Evolutionary conservation across 768 basidiomycete genomes (phyloP), one percentile per base, ranked within the genome.

Genomic region (Xanthoconium stramineum): DNA sequence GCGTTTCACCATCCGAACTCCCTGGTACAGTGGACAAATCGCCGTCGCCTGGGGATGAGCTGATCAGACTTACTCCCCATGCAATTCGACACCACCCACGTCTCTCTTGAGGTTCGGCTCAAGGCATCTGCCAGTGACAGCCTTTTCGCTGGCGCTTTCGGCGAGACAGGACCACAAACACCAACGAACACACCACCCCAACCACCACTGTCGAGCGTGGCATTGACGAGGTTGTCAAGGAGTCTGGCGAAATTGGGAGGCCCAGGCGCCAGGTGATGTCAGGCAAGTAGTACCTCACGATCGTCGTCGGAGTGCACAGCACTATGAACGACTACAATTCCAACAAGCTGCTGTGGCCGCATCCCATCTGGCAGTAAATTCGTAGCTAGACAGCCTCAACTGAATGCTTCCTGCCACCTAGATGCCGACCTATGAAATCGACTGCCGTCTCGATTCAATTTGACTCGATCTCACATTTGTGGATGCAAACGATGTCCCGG

Each of bases 181-280:
- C 75, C 76, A 14, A 79, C 72, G 24, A 80, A 67, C 3, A 78
- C 64, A 8, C 78, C 78, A 17, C 52, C 63, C 20, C 50, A 29
- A 4, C 66, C 61, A 1, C 76, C 78, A 0, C 75, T 59, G 7
- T 61, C 64, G 24, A 79, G 69, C 2, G 79, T 76, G 14, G 74
- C 7, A 8, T 14, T 38, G 24, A 82, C 73, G 4, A 79, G 73
- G 5, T 67, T 65, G 33, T 81, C 77, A 11, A 86, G 62, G 20
- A 79, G 66, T 48, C 73, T 77, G 5, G 61, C 63, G 13, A 85
- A 63, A 36, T 75, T 73, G 3, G 84, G 86, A 17, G 85, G 77
- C 11, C 82, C 80, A 2, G 82, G 72, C 14, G 69, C 64, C 48
- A 86, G 71, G 76, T 73, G 20, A 83, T 62, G 3, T 73, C 72